A percentile compares a stretch with the other conserved stretches of the same genome.
These are phyloP conservation scores for Eimeria acervulina DNA, from an alignment of 169 alveolate genomes.

Conservation along the genomic window DNA sequence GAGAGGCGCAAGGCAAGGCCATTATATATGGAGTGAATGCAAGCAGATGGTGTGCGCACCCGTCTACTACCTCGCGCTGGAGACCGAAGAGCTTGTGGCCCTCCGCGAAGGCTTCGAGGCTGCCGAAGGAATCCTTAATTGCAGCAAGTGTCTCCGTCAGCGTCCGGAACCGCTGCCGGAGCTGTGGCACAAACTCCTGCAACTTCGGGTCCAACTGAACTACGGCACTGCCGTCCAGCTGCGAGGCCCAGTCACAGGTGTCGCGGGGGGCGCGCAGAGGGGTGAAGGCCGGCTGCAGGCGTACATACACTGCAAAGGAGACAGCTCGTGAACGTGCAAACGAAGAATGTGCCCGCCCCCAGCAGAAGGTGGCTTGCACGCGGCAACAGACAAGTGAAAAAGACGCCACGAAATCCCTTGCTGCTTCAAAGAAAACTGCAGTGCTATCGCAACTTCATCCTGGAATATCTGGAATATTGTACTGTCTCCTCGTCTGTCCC, in stretches of 20 bases:
- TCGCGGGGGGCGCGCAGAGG: constrained; percentile 80
- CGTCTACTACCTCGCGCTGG: constrained; percentile 74
- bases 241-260: constrained; percentile 75
- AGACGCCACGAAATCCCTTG: background rate
- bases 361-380: background rate
- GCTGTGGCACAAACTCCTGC: constrained; percentile 69
- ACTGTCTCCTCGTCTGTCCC: background rate
- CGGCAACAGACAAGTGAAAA: background rate
- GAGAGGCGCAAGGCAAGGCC: background rate
- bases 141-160: constrained; percentile 17
- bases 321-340: background rate
- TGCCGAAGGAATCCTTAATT: constrained; percentile 69
- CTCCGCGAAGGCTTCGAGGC: constrained; percentile 81
- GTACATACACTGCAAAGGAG: background rate
- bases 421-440: background rate
- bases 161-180: constrained; percentile 69
- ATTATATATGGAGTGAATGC: background rate
- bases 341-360: background rate
- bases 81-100: constrained; percentile 85
- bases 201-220: constrained; percentile 76
- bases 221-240: constrained; percentile 79
- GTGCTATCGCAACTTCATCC: background rate
- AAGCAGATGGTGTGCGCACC: constrained; percentile 15
- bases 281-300: constrained; percentile 65
- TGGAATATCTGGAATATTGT: background rate